Evolutionary conservation across 1,284 basidiomycete genomes (phyloP).

Genomic region (Marasmius tenuissimus): DNA sequence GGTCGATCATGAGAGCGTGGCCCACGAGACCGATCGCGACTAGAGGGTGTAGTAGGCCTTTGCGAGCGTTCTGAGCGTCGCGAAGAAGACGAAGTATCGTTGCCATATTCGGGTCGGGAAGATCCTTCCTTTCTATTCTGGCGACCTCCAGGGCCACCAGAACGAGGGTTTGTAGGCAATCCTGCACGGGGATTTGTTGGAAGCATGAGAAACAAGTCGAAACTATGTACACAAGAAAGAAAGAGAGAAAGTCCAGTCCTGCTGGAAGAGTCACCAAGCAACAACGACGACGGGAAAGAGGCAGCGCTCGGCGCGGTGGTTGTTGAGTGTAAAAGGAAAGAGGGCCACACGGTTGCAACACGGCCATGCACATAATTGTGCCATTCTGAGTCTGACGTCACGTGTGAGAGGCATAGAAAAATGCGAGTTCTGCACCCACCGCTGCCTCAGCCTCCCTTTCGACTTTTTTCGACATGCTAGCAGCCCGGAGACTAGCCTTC

Average conservation of each 20-base stretch:
- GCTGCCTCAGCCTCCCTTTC: background rate
- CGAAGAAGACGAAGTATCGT: slow-evolving; percentile 2
- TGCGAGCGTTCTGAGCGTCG: slow-evolving; percentile 24
- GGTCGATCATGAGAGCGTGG: slow-evolving; percentile 6
- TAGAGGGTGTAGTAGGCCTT: slow-evolving; percentile 20
- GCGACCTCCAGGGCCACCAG: slow-evolving; percentile 9
- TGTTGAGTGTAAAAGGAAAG: background rate
- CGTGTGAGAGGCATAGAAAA: background rate
- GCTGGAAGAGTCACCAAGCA: slow-evolving; percentile 13
- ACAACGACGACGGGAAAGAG: background rate
- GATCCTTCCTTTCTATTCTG: slow-evolving; percentile 12
- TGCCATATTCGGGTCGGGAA: background rate
- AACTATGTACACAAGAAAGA: slow-evolving; percentile 12
- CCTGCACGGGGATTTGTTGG: slow-evolving; percentile 10
- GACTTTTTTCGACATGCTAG: slow-evolving; percentile 8
- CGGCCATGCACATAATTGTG: background rate
- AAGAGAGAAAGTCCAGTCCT: slow-evolving; percentile 23
- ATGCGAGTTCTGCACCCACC: background rate
- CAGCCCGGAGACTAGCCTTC: slow-evolving; percentile 2
- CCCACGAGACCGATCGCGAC: background rate
- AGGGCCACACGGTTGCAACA: background rate
- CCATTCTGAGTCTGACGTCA: background rate
- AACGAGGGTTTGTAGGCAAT: slow-evolving; percentile 24
- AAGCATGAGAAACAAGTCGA: background rate
- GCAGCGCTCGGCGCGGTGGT: background rate